Percentiles rank a stretch among this genome's conserved stretches.
These are phyloP conservation scores for Nicotiana tabacum DNA, from an alignment of 257 asterid genomes.

Conservation along the genomic window DNA sequence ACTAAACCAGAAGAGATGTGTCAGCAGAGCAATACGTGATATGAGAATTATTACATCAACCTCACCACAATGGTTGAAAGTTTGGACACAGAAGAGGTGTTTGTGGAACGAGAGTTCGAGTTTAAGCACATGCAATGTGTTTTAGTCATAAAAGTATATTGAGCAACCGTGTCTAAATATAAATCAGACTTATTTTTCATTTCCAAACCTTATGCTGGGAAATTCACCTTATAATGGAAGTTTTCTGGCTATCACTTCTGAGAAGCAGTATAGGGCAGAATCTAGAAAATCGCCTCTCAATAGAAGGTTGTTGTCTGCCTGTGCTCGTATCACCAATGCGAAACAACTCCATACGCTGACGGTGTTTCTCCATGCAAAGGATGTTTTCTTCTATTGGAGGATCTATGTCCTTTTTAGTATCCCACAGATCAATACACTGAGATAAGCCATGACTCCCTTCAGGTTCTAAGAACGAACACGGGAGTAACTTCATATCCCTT, in stretches of 20 bases:
- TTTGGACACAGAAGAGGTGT: neutral
- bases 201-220: neutral
- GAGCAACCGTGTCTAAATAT: neutral
- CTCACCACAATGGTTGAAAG: neutral
- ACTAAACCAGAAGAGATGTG: neutral
- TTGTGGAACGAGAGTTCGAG: neutral
- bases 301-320: conserved; percentile 30
- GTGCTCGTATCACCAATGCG: conserved; percentile 36
- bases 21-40: neutral
- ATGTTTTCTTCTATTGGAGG: conserved; percentile 72
- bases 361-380: conserved; percentile 57
- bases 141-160: neutral
- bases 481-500: neutral
- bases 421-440: conserved; percentile 55
- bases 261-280: conserved; percentile 66
- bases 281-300: conserved; percentile 31
- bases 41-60: neutral
- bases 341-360: conserved; percentile 43
- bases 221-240: conserved; percentile 47
- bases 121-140: neutral
- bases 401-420: conserved; percentile 37
- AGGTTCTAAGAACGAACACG: conserved; percentile 22
- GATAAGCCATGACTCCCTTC: conserved; percentile 23
- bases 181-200: neutral
- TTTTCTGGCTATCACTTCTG: conserved; percentile 39